Evolutionary conservation across 495 filamentous ascomycete genomes (phyloP).

Genomic region (Lentithecium fluviatile): DNA sequence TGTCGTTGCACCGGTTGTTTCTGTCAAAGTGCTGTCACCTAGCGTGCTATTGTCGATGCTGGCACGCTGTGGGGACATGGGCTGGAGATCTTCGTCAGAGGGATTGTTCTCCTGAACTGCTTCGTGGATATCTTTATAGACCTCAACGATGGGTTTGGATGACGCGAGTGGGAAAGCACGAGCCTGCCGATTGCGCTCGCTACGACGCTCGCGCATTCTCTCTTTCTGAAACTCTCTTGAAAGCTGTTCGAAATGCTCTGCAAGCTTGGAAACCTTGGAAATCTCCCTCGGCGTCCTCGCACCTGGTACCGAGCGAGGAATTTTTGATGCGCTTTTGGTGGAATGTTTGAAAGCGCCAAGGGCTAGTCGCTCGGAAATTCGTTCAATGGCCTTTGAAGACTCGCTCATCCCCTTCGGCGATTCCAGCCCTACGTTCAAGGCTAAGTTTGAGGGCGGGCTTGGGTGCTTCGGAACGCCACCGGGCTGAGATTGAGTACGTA

Average conservation of each 20-base stretch:
- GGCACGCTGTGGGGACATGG: constrained; percentile 39
- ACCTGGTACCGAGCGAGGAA: constrained; percentile 75
- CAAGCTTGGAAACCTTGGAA: constrained; percentile 78
- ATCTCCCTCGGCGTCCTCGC: constrained; percentile 55
- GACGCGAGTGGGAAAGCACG: constrained; percentile 84
- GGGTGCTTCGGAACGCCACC: constrained; percentile 38
- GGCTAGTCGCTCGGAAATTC: constrained; percentile 39
- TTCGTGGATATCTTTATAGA: constrained; percentile 89
- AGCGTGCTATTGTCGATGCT: constrained; percentile 36
- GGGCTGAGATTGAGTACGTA: constrained; percentile 72
- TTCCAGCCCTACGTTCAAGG: constrained; percentile 9
- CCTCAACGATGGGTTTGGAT: constrained; percentile 93
- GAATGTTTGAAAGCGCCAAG: constrained; percentile 56
- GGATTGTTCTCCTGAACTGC: constrained; percentile 84
- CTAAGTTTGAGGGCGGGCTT: not conserved
- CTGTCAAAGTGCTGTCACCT: constrained; percentile 36
- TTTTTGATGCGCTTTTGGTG: constrained; percentile 57
- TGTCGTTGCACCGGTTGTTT: constrained; percentile 30
- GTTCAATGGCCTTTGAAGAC: constrained; percentile 29
- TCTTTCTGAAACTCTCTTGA: constrained; percentile 97
- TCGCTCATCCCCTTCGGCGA: constrained; percentile 30
- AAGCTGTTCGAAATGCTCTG: constrained; percentile 94
- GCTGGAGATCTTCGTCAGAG: constrained; percentile 59
- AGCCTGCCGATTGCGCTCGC: constrained; percentile 75
- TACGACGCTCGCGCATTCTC: constrained; percentile 76